Evolutionary conservation across 2,329 filamentous ascomycete genomes (phyloP).

Genomic region (Leptodontidium sp.): DNA sequence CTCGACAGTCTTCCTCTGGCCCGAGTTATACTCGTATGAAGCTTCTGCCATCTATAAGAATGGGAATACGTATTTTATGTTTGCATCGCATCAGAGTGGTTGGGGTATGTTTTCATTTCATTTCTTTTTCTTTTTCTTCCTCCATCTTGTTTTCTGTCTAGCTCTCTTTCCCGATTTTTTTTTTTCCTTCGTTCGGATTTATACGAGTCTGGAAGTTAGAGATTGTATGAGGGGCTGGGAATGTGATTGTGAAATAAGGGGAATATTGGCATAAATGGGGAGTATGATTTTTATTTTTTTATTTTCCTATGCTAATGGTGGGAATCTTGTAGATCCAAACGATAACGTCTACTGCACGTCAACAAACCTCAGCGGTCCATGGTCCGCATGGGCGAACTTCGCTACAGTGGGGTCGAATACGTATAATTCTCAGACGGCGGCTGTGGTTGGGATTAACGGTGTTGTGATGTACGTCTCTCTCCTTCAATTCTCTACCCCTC

Average conservation of each 20-base stretch:
- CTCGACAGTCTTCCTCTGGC: conserved; percentile 57
- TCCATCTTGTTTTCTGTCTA: neutral
- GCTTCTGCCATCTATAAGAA: conserved; percentile 70
- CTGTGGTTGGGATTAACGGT: conserved; percentile 57
- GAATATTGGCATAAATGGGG: too few species aligned
- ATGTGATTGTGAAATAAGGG: too few species aligned
- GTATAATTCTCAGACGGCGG: conserved; percentile 67
- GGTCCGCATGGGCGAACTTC: conserved; percentile 68
- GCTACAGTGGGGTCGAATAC: conserved; percentile 64
- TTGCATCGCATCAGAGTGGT: conserved; percentile 64
- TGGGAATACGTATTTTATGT: conserved; percentile 69
- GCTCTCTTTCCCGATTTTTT: too few species aligned
- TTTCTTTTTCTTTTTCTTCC: conserved; percentile 1
- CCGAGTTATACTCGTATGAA: conserved; percentile 58
- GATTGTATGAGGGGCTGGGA: too few species aligned
- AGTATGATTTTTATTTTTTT: too few species aligned
- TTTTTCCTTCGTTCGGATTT: too few species aligned
- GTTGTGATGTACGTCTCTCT: conserved; percentile 40
- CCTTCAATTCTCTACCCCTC: too few species aligned
- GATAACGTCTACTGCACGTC: conserved; percentile 71
- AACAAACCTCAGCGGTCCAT: conserved; percentile 64
- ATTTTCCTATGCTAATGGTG: neutral
- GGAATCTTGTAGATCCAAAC: conserved; percentile 52
- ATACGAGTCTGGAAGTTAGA: too few species aligned
- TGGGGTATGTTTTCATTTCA: conserved; percentile 38